Evolutionary conservation across 2,329 filamentous ascomycete species (phyloP).

Genomic region (Penicillium vulpinum): DNA sequence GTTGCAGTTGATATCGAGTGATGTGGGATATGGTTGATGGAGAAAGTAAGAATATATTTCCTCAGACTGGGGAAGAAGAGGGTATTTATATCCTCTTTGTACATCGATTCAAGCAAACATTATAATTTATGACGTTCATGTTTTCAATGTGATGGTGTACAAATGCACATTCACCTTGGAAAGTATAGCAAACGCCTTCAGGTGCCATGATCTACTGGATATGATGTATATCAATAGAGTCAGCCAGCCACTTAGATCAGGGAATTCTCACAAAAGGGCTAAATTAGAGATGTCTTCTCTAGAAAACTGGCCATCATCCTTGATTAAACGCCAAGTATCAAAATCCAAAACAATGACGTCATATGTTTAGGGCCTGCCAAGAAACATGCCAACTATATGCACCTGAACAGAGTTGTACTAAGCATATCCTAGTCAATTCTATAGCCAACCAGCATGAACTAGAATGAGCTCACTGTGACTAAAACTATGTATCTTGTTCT

Average conservation of each 20-base stretch:
- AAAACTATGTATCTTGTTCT: neutral
- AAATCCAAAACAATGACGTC: slow-evolving; percentile 1
- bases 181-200: neutral
- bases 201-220: neutral
- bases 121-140: neutral
- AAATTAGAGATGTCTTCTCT: neutral
- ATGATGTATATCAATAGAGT: neutral
- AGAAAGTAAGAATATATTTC: neutral
- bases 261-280: neutral
- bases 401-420: neutral
- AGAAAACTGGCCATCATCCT: neutral
- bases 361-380: neutral
- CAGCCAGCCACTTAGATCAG: neutral
- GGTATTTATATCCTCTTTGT: neutral
- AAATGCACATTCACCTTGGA: neutral
- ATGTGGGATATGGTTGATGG: neutral
- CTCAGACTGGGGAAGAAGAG: neutral
- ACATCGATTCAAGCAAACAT: neutral
- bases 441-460: neutral
- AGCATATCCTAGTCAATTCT: neutral
- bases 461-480: slow-evolving; percentile 1
- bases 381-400: neutral
- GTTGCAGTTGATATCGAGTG: neutral
- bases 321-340: neutral
- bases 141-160: neutral